These are phyloP conservation scores for Lenzites betulinus DNA, from an alignment of 768 basidiomycete species.

Conservation along the genomic window DNA sequence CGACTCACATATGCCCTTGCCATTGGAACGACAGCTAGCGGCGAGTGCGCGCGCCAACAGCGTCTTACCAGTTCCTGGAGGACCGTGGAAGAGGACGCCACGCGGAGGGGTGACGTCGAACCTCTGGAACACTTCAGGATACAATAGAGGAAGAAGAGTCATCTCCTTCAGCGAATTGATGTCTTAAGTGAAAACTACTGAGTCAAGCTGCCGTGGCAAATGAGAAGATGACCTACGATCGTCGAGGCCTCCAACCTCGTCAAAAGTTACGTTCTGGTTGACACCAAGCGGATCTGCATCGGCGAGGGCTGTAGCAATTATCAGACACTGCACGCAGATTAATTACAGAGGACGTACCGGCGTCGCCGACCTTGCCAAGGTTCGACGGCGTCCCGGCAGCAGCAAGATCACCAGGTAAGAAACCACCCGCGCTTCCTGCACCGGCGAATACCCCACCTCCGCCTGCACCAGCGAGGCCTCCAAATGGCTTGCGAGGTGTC, in stretches of 20 bases:
- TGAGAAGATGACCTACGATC: constrained; percentile 61
- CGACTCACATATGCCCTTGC: constrained; percentile 81
- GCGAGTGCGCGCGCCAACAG: constrained; percentile 92
- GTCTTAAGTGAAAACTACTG: constrained; percentile 47
- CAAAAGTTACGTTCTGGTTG: constrained; percentile 91
- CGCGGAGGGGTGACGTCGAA: constrained; percentile 94
- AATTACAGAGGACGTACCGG: constrained; percentile 45
- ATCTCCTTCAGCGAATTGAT: constrained; percentile 98
- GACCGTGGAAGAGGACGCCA: constrained; percentile 96
- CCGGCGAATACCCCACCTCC: constrained; percentile 54
- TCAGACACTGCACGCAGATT: constrained; percentile 19
- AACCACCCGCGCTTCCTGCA: constrained; percentile 49
- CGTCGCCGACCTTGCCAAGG: constrained; percentile 80
- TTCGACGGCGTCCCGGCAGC: constrained; percentile 82
- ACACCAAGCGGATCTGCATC: constrained; percentile 96
- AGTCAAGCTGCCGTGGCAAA: not conserved
- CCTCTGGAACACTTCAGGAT: constrained; percentile 95
- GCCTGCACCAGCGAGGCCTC: constrained; percentile 42
- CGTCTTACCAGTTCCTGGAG: constrained; percentile 98
- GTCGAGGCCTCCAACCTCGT: constrained; percentile 94
- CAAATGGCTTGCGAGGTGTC: constrained; percentile 69
- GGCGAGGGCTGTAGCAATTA: constrained; percentile 62
- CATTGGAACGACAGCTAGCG: constrained; percentile 85
- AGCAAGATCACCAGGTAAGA: constrained; percentile 65
- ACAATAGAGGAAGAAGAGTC: constrained; percentile 92